Evolutionary conservation across 768 basidiomycete genomes (phyloP), one percentile per base, ranked within the genome.

Genomic region (Psilocybe cyanescens): DNA sequence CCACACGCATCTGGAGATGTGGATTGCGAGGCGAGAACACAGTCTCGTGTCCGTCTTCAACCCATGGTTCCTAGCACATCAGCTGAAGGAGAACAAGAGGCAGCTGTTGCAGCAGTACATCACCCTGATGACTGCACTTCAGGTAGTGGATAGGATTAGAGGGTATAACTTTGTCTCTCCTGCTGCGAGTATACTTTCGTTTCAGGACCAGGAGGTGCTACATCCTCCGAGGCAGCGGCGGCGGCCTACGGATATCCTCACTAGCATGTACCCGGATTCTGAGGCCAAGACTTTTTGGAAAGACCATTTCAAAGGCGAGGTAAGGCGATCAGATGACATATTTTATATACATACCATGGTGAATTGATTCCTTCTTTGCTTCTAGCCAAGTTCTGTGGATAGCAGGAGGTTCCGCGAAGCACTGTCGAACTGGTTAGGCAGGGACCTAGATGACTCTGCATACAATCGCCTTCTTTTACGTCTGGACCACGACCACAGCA

Each of bases 131-230:
- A 17, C 51, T 5, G 31, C 51, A 7, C 29, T 53, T 30, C 51
- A 53, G n/a, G 51, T 37, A 3, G 51, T 53, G 9, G 51, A 53
- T 33, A 14, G 51, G 30, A 53, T 53, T 17, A 5, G 51, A 37
- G 51, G 51, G 5, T 53, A 53, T 19, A 53, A 53, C 51, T 53
- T 53, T 37, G 51, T 53, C 29, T 35, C 51, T 37, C 51, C 51
- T 4, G 51, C 51, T 3, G 51, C 19, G n/a, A 53, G 51, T 24
- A 31, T 53, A 12, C 33, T 33, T 37, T 53, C 51, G 14, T 35
- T 53, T 16, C 51, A 53, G 19, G 33, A 14, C 19, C 51, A 16
- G 5, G 51, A 17, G 5, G 51, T 4, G 17, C n/a, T 4, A 4
- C 51, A n/a, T 33, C 50, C 3, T 4, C 28, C 14, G 12, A 30